Percentiles rank a stretch among this genome's conserved stretches.
Conservation (phyloP, 2,329 filamentous ascomycete species). For the Westerdykella ornata region DNA sequence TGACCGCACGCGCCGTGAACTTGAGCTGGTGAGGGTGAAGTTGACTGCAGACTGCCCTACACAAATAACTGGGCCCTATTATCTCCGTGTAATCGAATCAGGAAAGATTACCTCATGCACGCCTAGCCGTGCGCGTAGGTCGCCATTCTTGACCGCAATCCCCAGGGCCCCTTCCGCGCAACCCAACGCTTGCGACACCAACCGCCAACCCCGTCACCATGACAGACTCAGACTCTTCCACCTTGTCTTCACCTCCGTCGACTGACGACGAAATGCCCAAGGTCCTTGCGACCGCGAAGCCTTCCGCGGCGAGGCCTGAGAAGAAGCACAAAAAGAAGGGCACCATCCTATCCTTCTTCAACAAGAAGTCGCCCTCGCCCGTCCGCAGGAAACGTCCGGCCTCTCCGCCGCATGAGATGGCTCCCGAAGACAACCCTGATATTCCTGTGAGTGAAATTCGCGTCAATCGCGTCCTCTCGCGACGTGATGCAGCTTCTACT, state of each 20-base stretch:
- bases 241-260: slow-evolving; percentile 53
- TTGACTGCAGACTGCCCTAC: not conserved
- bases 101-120: slow-evolving; percentile 34
- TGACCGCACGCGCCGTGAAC: not conserved
- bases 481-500: slow-evolving; percentile 14
- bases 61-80: not conserved
- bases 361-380: slow-evolving; percentile 38
- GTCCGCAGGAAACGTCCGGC: slow-evolving; percentile 68
- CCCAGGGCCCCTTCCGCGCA: slow-evolving; percentile 14
- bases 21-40: not conserved
- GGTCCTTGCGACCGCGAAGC: slow-evolving; percentile 18
- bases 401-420: slow-evolving; percentile 84
- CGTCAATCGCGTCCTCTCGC: slow-evolving; percentile 35
- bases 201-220: slow-evolving; percentile 36
- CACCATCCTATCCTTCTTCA: slow-evolving; percentile 35
- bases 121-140: slow-evolving; percentile 21
- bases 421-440: slow-evolving; percentile 81
- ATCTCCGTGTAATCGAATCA: not conserved
- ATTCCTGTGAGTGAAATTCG: slow-evolving; percentile 68
- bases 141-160: slow-evolving; percentile 16
- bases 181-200: slow-evolving; percentile 11
- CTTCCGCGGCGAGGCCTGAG: slow-evolving; percentile 18
- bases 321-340: slow-evolving; percentile 29
- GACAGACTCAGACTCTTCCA: slow-evolving; percentile 51
- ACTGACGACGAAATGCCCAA: slow-evolving; percentile 51